Percentiles rank a stretch among this genome's conserved stretches.
phyloP scores from a whole-genome alignment of 306 rosid genomes.

The Malus asiatica region DNA sequence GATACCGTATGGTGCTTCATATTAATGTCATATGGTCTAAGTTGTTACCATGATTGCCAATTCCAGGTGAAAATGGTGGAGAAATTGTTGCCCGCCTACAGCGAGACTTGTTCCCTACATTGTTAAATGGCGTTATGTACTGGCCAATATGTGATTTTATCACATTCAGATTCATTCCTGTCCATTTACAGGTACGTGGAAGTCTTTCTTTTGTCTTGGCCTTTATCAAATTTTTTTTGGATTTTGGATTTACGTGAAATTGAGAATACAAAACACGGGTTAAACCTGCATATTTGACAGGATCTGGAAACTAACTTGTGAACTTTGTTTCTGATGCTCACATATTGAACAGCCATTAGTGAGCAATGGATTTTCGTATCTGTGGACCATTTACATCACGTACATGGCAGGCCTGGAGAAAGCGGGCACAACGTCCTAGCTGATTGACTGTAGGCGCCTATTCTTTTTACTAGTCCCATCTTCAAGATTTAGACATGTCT shows the following conservation, averaged over 20 bases:
- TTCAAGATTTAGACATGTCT: conserved; percentile 3
- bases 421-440: conserved; percentile 29
- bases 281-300: not conserved
- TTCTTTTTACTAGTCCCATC: not conserved
- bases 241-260: not conserved
- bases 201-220: not conserved
- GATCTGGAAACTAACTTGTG: not conserved
- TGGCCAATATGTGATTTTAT: conserved; percentile 91
- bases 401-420: conserved; percentile 86
- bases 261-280: not conserved
- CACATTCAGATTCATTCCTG: conserved; percentile 80
- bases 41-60: conserved; percentile 14
- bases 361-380: conserved; percentile 85
- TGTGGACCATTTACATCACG: conserved; percentile 90
- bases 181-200: conserved; percentile 79
- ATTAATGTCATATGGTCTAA: not conserved
- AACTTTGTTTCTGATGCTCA: conserved; percentile 10
- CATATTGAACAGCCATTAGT: conserved; percentile 66
- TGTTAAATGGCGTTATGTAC: conserved; percentile 69
- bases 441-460: conserved; percentile 13
- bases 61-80: conserved; percentile 60
- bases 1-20: not conserved
- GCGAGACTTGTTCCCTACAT: conserved; percentile 71
- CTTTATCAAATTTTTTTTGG: not conserved
- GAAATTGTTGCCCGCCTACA: conserved; percentile 68